Evolutionary conservation across 106 monocot genomes (phyloP).

Genomic region (Dactylorhiza incarnata): DNA sequence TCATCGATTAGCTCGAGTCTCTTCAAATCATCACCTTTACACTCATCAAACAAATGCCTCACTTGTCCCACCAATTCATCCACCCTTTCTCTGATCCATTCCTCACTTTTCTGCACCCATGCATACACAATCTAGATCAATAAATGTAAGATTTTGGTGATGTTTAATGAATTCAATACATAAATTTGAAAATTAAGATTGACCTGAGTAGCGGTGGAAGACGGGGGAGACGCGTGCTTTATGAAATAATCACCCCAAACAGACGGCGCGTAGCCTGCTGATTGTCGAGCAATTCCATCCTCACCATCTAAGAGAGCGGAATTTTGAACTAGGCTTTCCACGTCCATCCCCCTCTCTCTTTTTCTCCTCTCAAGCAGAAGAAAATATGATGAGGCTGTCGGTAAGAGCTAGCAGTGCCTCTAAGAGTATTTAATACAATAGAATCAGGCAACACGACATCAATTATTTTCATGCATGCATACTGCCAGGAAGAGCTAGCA

Average conservation of each 20-base stretch:
- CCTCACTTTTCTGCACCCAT: background rate
- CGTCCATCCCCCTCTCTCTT: background rate
- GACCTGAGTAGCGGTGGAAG: background rate
- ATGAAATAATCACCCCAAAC: background rate
- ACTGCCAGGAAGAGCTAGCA: too few relatives aligned
- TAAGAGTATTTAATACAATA: too few relatives aligned
- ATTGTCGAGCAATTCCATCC: background rate
- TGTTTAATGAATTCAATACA: background rate
- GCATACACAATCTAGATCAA: background rate
- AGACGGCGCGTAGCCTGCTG: background rate
- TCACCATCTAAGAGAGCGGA: background rate
- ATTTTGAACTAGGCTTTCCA: background rate
- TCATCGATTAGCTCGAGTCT: too few relatives aligned
- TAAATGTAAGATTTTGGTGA: background rate
- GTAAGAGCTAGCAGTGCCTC: too few relatives aligned
- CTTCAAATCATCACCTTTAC: background rate
- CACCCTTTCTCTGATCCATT: background rate
- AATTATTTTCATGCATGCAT: too few relatives aligned
- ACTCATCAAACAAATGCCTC: background rate
- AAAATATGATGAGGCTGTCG: too few relatives aligned
- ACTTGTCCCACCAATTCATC: background rate
- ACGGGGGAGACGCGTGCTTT: background rate
- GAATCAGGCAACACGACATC: too few relatives aligned
- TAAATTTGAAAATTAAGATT: background rate
- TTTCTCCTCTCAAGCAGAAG: background rate